phyloP scores from a whole-genome alignment of 2,329 filamentous ascomycete genomes.

The Trichoderma brevicompactum region DNA sequence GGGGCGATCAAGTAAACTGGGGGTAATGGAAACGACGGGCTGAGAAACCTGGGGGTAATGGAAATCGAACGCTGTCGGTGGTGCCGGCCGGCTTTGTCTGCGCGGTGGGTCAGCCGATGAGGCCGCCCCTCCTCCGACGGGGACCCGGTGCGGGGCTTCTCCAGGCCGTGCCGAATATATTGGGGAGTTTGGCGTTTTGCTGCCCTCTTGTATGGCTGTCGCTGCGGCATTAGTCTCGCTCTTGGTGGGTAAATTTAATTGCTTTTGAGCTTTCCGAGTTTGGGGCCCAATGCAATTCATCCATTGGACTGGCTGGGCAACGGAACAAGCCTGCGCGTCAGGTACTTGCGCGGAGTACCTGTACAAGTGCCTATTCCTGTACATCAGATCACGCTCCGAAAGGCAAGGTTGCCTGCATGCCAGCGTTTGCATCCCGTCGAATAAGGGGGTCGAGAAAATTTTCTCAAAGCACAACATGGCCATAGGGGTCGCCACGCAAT shows the following conservation, averaged over 20 bases:
- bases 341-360: too few relatives aligned
- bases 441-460: conserved; percentile 12
- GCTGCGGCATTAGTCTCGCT: conserved; percentile 10
- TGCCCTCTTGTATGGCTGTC: conserved; percentile 16
- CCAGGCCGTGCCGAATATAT: conserved; percentile 25
- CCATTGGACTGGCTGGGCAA: neutral
- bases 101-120: conserved; percentile 28
- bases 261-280: neutral
- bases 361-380: neutral
- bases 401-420: neutral
- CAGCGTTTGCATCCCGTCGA: neutral
- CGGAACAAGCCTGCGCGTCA: neutral
- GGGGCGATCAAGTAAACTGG: conserved; percentile 45
- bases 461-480: conserved; percentile 7
- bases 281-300: conserved; percentile 9
- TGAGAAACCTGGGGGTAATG: conserved; percentile 45
- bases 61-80: conserved; percentile 35
- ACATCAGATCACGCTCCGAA: too few relatives aligned
- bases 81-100: conserved; percentile 24
- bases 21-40: conserved; percentile 43
- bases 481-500: conserved; percentile 22
- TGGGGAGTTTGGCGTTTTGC: conserved; percentile 5
- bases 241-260: conserved; percentile 2
- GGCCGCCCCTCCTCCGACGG: conserved; percentile 26
- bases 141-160: conserved; percentile 25